Conservation (phyloP, 805 yeast species). For the Ogataea wickerhamii region DNA sequence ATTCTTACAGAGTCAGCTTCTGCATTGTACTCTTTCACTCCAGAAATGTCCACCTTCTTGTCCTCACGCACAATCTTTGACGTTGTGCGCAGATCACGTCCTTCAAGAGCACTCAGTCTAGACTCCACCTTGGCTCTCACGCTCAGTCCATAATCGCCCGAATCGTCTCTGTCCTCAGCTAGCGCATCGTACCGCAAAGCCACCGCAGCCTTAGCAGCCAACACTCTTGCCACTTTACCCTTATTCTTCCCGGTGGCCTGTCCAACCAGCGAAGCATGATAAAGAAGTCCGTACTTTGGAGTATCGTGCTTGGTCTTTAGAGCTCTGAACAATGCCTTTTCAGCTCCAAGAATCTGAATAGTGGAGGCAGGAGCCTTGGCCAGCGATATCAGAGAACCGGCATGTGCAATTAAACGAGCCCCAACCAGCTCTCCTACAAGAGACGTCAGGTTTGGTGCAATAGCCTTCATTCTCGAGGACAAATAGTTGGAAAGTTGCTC, state of each 20-base stretch:
- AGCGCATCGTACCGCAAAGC: conserved; percentile 95
- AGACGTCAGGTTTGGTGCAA: conserved; percentile 95
- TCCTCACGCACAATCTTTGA: conserved; percentile 78
- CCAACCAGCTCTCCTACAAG: conserved; percentile 98
- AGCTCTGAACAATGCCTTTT: conserved; percentile 98
- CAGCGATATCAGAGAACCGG: conserved; percentile 89
- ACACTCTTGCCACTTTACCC: conserved; percentile 98
- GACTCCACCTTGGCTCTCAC: conserved; percentile 92
- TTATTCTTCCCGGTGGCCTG: conserved; percentile 97
- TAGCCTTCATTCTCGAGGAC: conserved; percentile 94
- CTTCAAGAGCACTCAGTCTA: conserved; percentile 92
- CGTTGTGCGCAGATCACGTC: conserved; percentile 91
- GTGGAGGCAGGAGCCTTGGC: conserved; percentile 99
- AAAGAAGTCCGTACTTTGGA: conserved; percentile 95
- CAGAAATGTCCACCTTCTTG: conserved; percentile 81
- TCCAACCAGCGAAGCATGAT: conserved; percentile 96
- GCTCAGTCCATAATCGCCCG: conserved; percentile 88
- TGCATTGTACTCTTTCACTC: conserved; percentile 85
- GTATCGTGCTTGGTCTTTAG: conserved; percentile 98
- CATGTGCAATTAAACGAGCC: conserved; percentile 95
- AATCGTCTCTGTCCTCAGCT: conserved; percentile 94
- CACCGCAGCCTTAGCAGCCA: conserved; percentile 98
- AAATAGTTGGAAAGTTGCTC: conserved; percentile 92
- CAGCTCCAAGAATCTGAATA: conserved; percentile 97
- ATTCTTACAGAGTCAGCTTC: conserved; percentile 78